phyloP scores from a whole-genome alignment of 2,329 filamentous ascomycete genomes.

The Pseudogymnoascus sp. region DNA sequence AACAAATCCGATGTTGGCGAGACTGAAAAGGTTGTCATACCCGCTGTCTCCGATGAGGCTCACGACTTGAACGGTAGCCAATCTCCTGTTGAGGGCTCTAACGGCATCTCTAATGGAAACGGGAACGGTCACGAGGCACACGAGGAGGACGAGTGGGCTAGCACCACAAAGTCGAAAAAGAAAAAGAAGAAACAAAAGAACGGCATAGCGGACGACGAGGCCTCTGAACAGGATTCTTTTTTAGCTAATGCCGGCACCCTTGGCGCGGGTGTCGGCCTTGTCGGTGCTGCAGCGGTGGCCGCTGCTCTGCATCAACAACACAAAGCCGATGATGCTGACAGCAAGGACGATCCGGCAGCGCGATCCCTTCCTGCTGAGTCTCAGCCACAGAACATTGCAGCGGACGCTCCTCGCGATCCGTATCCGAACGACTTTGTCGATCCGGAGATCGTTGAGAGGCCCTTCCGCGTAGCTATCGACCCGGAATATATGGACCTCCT shows the following conservation, averaged over 20 bases:
- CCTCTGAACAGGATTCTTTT: constrained; percentile 48
- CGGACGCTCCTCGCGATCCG: not conserved
- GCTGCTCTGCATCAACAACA: constrained; percentile 29
- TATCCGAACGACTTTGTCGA: constrained; percentile 36
- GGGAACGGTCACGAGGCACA: constrained; percentile 20
- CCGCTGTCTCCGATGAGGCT: not conserved
- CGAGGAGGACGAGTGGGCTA: constrained; percentile 16
- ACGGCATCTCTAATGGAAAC: constrained; percentile 20
- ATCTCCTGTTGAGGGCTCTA: not conserved
- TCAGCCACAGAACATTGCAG: constrained; percentile 3
- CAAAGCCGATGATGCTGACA: constrained; percentile 26
- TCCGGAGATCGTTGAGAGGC: constrained; percentile 48
- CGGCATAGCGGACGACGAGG: constrained; percentile 20
- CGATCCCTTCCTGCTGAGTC: not conserved
- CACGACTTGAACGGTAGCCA: not conserved
- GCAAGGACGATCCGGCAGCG: constrained; percentile 18
- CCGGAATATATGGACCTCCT: constrained; percentile 58
- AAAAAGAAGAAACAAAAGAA: constrained; percentile 20
- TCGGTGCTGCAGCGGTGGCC: constrained; percentile 37
- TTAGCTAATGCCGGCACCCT: constrained; percentile 63
- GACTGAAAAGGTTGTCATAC: not conserved
- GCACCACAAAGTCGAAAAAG: constrained; percentile 10
- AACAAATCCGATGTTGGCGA: constrained; percentile 25
- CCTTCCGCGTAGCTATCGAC: constrained; percentile 57
- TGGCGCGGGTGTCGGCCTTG: constrained; percentile 61